Evolutionary conservation across 305 asterid species (phyloP).

Genomic region (Fraxinus greggii): DNA sequence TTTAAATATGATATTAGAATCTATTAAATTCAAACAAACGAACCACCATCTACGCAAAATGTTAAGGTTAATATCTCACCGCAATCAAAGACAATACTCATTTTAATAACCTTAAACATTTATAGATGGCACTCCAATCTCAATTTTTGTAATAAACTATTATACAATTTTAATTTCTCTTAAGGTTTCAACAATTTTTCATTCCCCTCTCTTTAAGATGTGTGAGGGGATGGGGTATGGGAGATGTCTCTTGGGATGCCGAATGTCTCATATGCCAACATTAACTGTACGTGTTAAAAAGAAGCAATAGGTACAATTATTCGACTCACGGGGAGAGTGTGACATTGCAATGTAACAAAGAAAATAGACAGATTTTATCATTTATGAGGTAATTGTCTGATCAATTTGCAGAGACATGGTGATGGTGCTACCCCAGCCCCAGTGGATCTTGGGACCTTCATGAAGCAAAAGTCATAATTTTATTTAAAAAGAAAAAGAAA

Average conservation of each 20-base stretch:
- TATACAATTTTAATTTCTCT: no score
- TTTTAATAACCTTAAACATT: no score
- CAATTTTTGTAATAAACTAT: not conserved
- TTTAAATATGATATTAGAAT: not conserved
- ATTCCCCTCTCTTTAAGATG: not conserved
- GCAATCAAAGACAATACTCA: no score
- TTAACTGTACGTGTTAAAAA: not conserved
- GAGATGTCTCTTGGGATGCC: not conserved
- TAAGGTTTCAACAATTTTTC: not conserved
- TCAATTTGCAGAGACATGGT: not conserved
- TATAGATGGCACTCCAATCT: not conserved
- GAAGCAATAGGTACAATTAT: slow-evolving; percentile 11
- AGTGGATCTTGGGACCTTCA: not conserved
- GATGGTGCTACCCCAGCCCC: not conserved
- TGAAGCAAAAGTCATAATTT: not conserved
- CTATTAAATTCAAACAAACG: no score
- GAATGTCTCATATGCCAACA: not conserved
- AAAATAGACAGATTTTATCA: not conserved
- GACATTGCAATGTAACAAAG: not conserved
- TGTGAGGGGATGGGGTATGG: not conserved
- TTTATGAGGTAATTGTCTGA: not conserved
- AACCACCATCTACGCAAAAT: not conserved
- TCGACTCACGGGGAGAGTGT: slow-evolving; percentile 21
- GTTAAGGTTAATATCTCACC: not conserved
- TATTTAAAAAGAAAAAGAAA: no score